Base-by-base conservation (phyloP, 306 rosid species). In the Herpetospermum pedunculosum region DNA sequence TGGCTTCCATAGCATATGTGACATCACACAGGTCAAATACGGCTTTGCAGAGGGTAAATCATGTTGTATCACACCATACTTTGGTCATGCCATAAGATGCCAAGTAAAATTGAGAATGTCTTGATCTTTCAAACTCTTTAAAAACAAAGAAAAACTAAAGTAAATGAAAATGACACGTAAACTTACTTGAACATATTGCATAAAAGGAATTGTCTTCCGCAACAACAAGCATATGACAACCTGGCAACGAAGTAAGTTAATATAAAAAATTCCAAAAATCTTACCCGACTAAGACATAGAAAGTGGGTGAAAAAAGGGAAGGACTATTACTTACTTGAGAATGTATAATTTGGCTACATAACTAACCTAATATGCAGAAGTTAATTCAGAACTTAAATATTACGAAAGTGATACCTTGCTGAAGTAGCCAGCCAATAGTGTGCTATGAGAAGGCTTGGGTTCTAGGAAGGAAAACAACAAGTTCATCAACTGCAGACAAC, bases 381-480 rank as follows among this genome's bases (percentile, higher is more conserved):
- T 28, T 46, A 46, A 41, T 41, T 43, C 14, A 70, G 58, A 70
- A 46, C 37, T 46, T 7, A 70, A 46, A 70, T 26, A 46, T 28
- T 70, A 15, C 47, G 18, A 29, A 70, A 47, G 41, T 47, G 58
- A 29, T 70, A 95, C 99, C 99, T 95, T 95, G 89, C 99, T 88
- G 78, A 95, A 91, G 84, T 92, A 95, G 77, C 99, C 99, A 76
- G 99, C 99, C 77, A 95, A 83, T 68, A 86, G 82, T 52, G 92
- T 92, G 86, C 92, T 83, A 70, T 89, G 99, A 53, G 90, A 82
- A 72, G 82, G 77, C 55, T 84, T 82, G 65, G 91, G 92, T 77
- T 95, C 92, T 96, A 95, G 75, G 85, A 95, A 95, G 83, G 96
- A 91, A 88, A 95, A 95, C 73, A 95, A 73, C 80, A 91, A 80